Percentiles rank a stretch among this genome's conserved stretches.
phyloP scores from a whole-genome alignment of 306 rosid genomes.

The Boehmeria nivea region DNA sequence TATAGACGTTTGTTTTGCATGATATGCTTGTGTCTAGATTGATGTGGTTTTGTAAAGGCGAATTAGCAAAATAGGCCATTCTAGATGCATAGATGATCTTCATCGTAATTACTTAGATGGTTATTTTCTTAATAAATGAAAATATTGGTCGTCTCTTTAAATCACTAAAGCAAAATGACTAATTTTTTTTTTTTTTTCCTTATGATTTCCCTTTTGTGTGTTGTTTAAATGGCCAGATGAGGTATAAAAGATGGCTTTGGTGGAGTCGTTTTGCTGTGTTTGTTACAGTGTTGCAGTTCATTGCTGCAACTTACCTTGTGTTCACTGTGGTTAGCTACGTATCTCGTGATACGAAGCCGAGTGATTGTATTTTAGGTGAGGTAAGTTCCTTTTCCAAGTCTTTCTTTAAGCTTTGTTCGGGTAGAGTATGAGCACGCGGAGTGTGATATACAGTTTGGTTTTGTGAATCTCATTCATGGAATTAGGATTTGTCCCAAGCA shows the following conservation, averaged over 20 bases:
- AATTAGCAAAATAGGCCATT: no score
- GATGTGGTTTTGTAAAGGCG: no score
- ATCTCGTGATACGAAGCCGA: conserved; percentile 20
- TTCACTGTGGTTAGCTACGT: conserved; percentile 23
- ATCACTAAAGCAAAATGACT: no score
- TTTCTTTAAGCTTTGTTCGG: not conserved
- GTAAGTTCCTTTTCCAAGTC: not conserved
- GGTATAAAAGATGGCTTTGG: conserved; percentile 68
- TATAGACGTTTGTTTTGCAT: no score
- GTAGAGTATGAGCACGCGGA: not conserved
- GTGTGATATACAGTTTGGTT: not conserved
- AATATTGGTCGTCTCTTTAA: no score
- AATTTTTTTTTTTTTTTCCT: no score
- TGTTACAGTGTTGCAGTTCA: conserved; percentile 46
- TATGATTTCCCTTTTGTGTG: no score
- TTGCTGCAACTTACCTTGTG: conserved; percentile 53
- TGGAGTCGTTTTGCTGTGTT: conserved; percentile 59
- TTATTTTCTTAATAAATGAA: no score
- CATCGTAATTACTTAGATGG: no score
- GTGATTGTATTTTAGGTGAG: conserved; percentile 55
- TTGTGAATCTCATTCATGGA: conserved; percentile 1
- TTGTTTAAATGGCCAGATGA: conserved; percentile 38
- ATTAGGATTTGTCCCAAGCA: conserved; percentile 23
- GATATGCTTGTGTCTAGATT: not conserved
- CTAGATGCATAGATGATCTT: no score